phyloP scores from a whole-genome alignment of 768 basidiomycete species.

The Calocera viscosa region DNA sequence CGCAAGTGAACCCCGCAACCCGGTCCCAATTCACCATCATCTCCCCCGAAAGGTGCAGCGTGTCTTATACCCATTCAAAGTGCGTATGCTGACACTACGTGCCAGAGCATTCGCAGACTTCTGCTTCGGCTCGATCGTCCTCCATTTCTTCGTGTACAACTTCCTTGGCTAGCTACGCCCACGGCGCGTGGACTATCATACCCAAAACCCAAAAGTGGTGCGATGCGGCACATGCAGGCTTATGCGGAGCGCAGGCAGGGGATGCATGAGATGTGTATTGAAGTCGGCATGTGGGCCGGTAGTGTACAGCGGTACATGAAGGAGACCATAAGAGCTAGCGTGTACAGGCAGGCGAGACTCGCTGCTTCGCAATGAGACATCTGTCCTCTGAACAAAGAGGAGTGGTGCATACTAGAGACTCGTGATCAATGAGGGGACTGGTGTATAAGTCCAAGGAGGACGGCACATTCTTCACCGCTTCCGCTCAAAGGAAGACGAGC shows the following conservation, averaged over 20 bases:
- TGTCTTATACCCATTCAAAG: not conserved
- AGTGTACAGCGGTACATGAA: not conserved
- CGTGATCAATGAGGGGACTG: not conserved
- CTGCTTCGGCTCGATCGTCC: conserved; percentile 80
- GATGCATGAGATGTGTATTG: not conserved
- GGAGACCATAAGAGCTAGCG: not conserved
- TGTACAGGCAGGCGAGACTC: not conserved
- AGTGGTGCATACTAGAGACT: not conserved
- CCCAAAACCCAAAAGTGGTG: not conserved
- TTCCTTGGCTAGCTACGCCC: conserved; percentile 66
- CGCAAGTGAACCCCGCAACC: conserved; percentile 83
- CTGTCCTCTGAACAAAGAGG: too few relatives aligned
- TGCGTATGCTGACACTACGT: conserved; percentile 7
- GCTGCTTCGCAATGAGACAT: not conserved
- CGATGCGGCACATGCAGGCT: not conserved
- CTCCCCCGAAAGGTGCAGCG: conserved; percentile 77
- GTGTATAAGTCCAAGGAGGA: too few relatives aligned
- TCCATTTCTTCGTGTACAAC: conserved; percentile 98
- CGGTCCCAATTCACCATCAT: conserved; percentile 73
- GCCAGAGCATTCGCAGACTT: conserved; percentile 94
- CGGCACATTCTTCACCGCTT: conserved; percentile 25
- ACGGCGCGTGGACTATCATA: not conserved
- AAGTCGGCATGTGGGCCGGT: not conserved
- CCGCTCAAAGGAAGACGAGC: conserved; percentile 64
- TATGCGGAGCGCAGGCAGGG: not conserved